Evolutionary conservation across 805 yeast genomes (phyloP), one percentile per base, ranked within the genome.

Genomic region (Millerago galiae): DNA sequence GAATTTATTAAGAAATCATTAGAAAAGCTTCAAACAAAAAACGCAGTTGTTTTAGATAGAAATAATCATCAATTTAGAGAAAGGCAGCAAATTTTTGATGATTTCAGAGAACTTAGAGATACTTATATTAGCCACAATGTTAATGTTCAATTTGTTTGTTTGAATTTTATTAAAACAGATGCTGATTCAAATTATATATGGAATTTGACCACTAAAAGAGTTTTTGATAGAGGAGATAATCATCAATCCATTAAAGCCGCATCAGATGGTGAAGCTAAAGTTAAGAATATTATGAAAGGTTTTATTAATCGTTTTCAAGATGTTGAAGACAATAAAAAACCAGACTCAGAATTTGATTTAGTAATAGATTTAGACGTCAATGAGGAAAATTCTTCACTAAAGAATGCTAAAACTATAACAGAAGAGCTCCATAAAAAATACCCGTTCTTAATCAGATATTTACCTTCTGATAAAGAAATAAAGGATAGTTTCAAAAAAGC

Each of bases 31-130:
- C 53, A 61, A 15, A 47, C 56, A 2, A 58, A 65, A 13, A 63
- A 65, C 11, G 79, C 78, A 25, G 87, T 87, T 1, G 63, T 88
- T 38, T 68, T 84, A 11, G 99, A 93, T 56, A 72, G 95, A 53
- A 91, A 91, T 61, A 90, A 93, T 58, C 91, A 85, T 59, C 75
- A 75, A 55, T 64, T 51, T 18, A 64, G 78, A 35, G 97, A 91
- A 62, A 71, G 99, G 34, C 56, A 66, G 43, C 82, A 82, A 52
- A 59, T 89, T 1, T 72, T 89, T 43, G 71, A 68, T 2, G 78
- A 76, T 51, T 67, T 80, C 37, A 56, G 56, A 14, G 56, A 61
- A 16, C 55, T 72, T 15, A 73, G 72, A 41, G 68, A 66, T 28
- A 61, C 66, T 2, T 70, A 72, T 34, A 63, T 77, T 5, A 62